Conservation (phyloP, 2,329 filamentous ascomycete genomes). For the Hysterium pulicare region DNA sequence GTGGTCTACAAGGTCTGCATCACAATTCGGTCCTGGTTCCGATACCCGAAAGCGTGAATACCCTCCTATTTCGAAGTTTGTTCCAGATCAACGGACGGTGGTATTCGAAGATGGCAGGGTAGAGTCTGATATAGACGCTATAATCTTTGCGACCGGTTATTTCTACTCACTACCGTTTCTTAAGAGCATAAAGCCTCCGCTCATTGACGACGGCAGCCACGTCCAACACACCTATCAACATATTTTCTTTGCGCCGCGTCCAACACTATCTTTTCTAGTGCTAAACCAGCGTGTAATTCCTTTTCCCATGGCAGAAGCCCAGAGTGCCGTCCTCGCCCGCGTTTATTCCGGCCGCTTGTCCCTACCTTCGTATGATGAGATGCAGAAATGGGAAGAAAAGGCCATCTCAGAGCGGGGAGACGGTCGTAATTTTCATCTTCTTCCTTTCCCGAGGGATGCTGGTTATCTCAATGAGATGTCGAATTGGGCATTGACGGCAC, state of each 20-base stretch:
- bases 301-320: constrained; percentile 75
- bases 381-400: constrained; percentile 64
- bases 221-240: constrained; percentile 75
- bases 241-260: constrained; percentile 69
- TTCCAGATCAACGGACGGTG: constrained; percentile 58
- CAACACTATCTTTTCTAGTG: constrained; percentile 73
- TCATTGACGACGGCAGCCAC: constrained; percentile 66
- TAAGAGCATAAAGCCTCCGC: constrained; percentile 50
- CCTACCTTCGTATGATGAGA: constrained; percentile 61
- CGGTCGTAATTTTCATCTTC: constrained; percentile 52
- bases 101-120: constrained; percentile 63
- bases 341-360: constrained; percentile 69
- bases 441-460: constrained; percentile 61
- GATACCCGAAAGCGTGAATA: constrained; percentile 55
- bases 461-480: constrained; percentile 67
- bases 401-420: constrained; percentile 43
- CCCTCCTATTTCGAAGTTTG: constrained; percentile 52
- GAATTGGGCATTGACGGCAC: constrained; percentile 55
- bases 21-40: constrained; percentile 37
- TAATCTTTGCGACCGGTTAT: constrained; percentile 89
- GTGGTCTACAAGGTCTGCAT: constrained; percentile 57
- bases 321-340: constrained; percentile 72
- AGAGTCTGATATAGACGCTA: constrained; percentile 66
- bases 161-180: constrained; percentile 80
- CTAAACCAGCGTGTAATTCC: constrained; percentile 84